Conservation (phyloP, 129 eudicot genomes). For the carrot (Daucus carota) region DNA sequence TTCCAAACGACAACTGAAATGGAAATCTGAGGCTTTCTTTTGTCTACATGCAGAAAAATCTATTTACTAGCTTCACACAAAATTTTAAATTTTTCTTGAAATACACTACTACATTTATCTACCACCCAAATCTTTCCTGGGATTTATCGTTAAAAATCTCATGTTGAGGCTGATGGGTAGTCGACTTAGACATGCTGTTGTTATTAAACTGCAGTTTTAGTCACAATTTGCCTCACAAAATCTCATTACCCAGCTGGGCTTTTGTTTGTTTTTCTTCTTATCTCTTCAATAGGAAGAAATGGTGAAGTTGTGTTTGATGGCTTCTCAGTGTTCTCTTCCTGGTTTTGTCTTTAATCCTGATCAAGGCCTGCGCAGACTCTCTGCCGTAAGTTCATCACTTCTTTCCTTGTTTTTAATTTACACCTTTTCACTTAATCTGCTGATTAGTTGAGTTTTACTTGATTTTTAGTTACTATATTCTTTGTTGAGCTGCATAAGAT, state of each 20-base stretch:
- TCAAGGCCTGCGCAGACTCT: slow-evolving; percentile 9
- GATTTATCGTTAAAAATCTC: not conserved
- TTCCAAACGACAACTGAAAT: not conserved
- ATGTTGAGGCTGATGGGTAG: slow-evolving; percentile 4
- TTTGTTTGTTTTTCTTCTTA: not conserved
- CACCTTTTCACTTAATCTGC: not conserved
- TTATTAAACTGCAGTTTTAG: not conserved
- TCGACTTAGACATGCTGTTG: not conserved
- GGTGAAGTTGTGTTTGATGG: slow-evolving; percentile 51
- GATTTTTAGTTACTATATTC: too few species aligned
- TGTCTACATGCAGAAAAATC: not conserved
- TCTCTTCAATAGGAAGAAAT: not conserved
- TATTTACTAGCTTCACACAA: not conserved
- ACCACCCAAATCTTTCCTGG: slow-evolving; percentile 7
- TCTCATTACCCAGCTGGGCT: not conserved
- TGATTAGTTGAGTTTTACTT: not conserved
- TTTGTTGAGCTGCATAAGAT: too few species aligned
- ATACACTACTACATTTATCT: not conserved
- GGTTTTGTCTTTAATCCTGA: slow-evolving; percentile 33
- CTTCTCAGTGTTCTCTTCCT: slow-evolving; percentile 56
- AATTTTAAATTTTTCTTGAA: not conserved
- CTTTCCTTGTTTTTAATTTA: not conserved
- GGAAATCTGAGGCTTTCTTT: not conserved
- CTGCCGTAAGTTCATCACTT: slow-evolving; percentile 29
- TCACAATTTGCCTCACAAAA: not conserved